Base-by-base conservation (phyloP, 1,284 basidiomycete species). In the Moniliophthora roreri region DNA sequence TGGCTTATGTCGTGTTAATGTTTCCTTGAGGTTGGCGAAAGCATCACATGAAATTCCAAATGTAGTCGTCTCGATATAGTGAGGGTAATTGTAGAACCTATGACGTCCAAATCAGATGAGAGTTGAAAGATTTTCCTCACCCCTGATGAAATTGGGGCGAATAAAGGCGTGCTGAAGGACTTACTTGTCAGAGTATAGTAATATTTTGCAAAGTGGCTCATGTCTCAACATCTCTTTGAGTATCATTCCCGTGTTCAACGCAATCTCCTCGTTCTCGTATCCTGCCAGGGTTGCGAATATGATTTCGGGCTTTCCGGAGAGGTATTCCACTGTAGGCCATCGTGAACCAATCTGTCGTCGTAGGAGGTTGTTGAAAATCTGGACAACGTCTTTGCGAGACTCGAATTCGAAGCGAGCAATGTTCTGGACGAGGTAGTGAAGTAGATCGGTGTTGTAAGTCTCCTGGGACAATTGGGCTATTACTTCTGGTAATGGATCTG, bases 1-100 rank as follows among this genome's bases (percentile, higher is more conserved):
- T 2, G 91, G 78, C 67, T 98, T 99, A 72, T 99, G 97, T 54
- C 91, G 82, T 32, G 97, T 98, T 36, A 99, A 76, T 1, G 91
- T 94, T 72, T 97, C 94, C 79, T 98, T 98, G 68, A 99, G 82
- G 69, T 97, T 98, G 28, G 91, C 89, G 65, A 97, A 97, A 4
- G 96, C 96, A 68, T 99, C 97, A 63, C 96, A 98, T 0, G 95
- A 97, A 58, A 98, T 93, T 8, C 96, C 96, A 67, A 99, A 99
- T 20, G 96, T 98, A 2, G 95, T 96, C 49, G 90, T 91, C 73
- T 99, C 97, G 62, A 99, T 98, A 72, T 96, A 96, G 64, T 93
- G 85, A 8, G 95, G 93, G 72, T 96, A 99, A 56, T 85, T 89
- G 77, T 98, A 99, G 73, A 99, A 98, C 63, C 95, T 95, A 64